Conservation (phyloP, 2,329 filamentous ascomycete genomes). For the Fusarium chaquense region DNA sequence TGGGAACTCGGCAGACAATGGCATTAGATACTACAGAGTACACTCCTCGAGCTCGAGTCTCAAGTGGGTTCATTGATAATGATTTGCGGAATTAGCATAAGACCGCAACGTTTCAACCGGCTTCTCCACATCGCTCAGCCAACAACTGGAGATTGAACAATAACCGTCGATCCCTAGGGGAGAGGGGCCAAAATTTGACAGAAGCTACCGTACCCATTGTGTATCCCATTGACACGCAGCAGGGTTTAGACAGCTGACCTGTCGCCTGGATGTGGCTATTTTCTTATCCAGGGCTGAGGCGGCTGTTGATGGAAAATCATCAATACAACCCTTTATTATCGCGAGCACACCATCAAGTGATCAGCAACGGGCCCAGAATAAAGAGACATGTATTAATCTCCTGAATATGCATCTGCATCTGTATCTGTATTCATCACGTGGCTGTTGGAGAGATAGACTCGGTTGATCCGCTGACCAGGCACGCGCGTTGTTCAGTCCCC, state of each 20-base stretch:
- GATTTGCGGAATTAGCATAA: constrained; percentile 36
- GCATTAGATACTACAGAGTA: constrained; percentile 7
- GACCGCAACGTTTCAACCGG: constrained; percentile 45
- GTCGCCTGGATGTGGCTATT: constrained; percentile 12
- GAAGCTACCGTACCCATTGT: constrained; percentile 14
- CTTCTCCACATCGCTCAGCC: constrained; percentile 44
- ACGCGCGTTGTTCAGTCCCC: constrained; percentile 33
- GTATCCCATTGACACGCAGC: constrained; percentile 33
- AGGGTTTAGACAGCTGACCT: constrained; percentile 35
- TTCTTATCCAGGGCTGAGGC: constrained; percentile 32
- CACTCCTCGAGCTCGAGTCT: neutral
- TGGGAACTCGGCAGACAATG: neutral
- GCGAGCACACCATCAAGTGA: constrained; percentile 25
- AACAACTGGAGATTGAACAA: constrained; percentile 33
- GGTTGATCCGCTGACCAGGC: constrained; percentile 29
- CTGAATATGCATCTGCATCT: neutral
- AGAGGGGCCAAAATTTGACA: constrained; percentile 21
- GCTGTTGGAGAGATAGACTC: constrained; percentile 13
- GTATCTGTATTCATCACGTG: constrained; percentile 10
- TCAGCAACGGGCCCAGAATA: constrained; percentile 6
- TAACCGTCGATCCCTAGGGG: constrained; percentile 4
- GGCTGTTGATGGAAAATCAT: constrained; percentile 16
- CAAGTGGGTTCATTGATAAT: constrained; percentile 20
- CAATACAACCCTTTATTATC: constrained; percentile 20
- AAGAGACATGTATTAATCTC: constrained; percentile 2